A percentile compares a stretch with the other conserved stretches of the same genome.
These are phyloP conservation scores for Macrolepiota fuliginosa DNA, from an alignment of 768 basidiomycete species.

Conservation along the genomic window DNA sequence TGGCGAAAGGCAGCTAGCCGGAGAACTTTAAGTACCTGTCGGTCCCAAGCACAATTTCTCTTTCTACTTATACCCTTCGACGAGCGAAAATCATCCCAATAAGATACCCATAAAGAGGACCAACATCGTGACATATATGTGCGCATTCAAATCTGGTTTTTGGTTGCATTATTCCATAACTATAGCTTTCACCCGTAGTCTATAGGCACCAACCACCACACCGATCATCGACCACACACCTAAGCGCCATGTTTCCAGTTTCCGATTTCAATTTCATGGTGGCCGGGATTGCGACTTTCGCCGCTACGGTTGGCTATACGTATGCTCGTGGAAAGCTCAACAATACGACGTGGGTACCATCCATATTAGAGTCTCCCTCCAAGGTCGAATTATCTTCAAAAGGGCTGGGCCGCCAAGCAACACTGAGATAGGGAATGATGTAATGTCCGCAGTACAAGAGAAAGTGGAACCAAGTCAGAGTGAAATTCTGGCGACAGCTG, in stretches of 20 bases:
- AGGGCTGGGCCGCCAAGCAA: background rate
- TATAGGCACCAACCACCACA: background rate
- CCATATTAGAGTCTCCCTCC: conserved; percentile 10
- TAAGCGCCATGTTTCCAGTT: conserved; percentile 42
- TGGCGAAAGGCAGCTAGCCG: background rate
- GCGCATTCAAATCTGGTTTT: background rate
- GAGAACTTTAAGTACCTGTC: background rate
- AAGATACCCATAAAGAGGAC: background rate
- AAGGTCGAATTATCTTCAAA: conserved; percentile 6
- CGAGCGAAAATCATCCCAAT: background rate
- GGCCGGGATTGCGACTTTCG: conserved; percentile 56
- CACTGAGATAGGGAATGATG: conserved; percentile 16
- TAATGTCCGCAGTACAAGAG: conserved; percentile 18
- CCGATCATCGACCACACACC: background rate
- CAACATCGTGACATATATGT: background rate
- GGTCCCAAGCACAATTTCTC: background rate
- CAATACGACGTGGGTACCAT: conserved; percentile 26
- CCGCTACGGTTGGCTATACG: conserved; percentile 58
- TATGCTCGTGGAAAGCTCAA: conserved; percentile 40
- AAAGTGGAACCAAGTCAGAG: background rate
- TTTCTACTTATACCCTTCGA: background rate
- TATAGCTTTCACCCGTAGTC: background rate
- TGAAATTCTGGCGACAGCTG: background rate
- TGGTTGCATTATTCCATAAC: background rate
- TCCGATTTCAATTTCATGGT: conserved; percentile 54